Evolutionary conservation across 2,329 filamentous ascomycete genomes (phyloP).

Genomic region (Xylaria multiplex): DNA sequence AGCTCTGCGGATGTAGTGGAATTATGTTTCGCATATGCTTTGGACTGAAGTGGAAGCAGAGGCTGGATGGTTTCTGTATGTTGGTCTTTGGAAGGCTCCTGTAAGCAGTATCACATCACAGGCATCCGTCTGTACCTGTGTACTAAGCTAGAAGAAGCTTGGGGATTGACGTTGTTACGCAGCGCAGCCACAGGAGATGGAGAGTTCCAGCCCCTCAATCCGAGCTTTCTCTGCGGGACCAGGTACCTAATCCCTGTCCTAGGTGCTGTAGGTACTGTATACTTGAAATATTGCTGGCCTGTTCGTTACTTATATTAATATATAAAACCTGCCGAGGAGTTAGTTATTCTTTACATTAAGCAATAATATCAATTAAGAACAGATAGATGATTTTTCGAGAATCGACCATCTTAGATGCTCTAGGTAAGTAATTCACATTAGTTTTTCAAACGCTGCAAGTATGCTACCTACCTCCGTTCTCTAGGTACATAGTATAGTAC

Average conservation of each 20-base stretch:
- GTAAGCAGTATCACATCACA: not conserved
- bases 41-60: slow-evolving; percentile 8
- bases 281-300: too few relatives aligned
- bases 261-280: too few relatives aligned
- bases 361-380: too few relatives aligned
- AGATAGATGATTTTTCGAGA: too few relatives aligned
- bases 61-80: not conserved
- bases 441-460: too few relatives aligned
- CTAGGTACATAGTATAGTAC: too few relatives aligned
- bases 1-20: not conserved
- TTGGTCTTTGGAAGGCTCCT: slow-evolving; percentile 1
- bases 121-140: not conserved
- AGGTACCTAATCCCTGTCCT: not conserved
- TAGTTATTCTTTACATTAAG: too few relatives aligned
- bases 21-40: not conserved
- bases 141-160: slow-evolving; percentile 4
- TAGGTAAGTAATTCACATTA: too few relatives aligned
- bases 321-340: too few relatives aligned
- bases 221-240: slow-evolving; percentile 17
- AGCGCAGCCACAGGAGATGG: slow-evolving; percentile 33
- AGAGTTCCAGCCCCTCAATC: slow-evolving; percentile 32
- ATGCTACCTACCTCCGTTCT: too few relatives aligned
- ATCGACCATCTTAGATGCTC: too few relatives aligned
- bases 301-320: too few relatives aligned
- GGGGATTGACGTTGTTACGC: slow-evolving; percentile 30